These are phyloP conservation scores for Fusarium sp. DNA, from an alignment of 2,329 filamentous ascomycete genomes.

Conservation along the genomic window DNA sequence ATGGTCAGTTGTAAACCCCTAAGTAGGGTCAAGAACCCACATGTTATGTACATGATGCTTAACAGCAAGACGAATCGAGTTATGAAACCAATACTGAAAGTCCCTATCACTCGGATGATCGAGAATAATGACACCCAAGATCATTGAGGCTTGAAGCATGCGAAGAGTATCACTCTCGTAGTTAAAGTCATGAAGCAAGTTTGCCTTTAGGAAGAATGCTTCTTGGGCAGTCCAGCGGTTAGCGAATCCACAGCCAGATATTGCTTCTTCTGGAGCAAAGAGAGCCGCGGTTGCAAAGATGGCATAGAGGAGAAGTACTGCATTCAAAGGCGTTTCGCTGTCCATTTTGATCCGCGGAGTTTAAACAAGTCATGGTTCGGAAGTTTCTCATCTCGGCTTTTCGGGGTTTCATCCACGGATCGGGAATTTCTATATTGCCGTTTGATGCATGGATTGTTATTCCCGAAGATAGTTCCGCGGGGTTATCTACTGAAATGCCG, in stretches of 20 bases:
- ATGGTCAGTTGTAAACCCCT: accelerated
- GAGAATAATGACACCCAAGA: constrained; percentile 12
- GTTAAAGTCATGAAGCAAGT: constrained; percentile 31
- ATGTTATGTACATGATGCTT: constrained; percentile 13
- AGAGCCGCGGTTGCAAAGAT: background rate
- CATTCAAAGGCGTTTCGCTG: background rate
- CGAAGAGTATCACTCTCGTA: constrained; percentile 4
- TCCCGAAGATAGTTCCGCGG: constrained; percentile 9
- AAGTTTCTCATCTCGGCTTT: background rate
- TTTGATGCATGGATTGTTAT: background rate
- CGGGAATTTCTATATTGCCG: background rate
- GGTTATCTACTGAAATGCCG: background rate
- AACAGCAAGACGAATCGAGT: constrained; percentile 15
- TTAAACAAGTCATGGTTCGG: background rate
- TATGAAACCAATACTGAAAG: constrained; percentile 35
- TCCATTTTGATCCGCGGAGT: background rate
- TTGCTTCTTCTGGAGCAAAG: constrained; percentile 4
- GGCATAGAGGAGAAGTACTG: constrained; percentile 17
- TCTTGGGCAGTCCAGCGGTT: constrained; percentile 16
- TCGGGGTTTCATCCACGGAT: background rate
- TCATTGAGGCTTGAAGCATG: constrained; percentile 26
- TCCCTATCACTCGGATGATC: constrained; percentile 26
- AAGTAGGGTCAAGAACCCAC: background rate
- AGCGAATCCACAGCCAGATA: constrained; percentile 20
- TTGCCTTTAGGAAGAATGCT: constrained; percentile 29